Evolutionary conservation across 495 filamentous ascomycete genomes (phyloP), one percentile per base, ranked within the genome.

Genomic region (Xylaria sp.): DNA sequence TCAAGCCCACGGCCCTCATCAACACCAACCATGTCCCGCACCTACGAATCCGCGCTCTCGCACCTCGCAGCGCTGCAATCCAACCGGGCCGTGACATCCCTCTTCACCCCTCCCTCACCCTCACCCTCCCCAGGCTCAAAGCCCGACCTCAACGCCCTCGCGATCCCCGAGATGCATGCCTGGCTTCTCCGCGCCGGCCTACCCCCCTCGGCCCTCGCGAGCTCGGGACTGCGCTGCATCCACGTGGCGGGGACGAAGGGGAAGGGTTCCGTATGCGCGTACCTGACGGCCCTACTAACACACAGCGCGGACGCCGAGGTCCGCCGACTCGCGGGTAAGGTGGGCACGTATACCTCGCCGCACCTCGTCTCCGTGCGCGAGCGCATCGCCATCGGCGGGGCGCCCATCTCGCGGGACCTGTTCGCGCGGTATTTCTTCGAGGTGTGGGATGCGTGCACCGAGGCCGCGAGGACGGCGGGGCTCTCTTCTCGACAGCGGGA

Each of bases 151-250:
- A 97, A 97, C 74, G 81, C 88, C 40, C 84, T 83, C 53, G 93
- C 95, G 3, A 91, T 97, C 69, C 93, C 93, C 1, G 95, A 97
- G 76, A 97, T 95, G 86, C 82, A 92, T 57, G 90, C 92, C 68
- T 97, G 92, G 91, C 87, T 92, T 65, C 80, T 82, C 44, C 90
- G 90, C 67, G 90, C 93, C 52, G 94, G 94, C 33, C 92, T 59
- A 14, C 35, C 53, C 3, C 8, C 31, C 1, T 97, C 79, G 64
- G 75, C n/a, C 76, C 77, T 1, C 24, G 68, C 1, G 74, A 80
- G 50, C 78, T 87, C 48, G 71, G 75, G 43, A 2, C 75, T 85
- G 19, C 73, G 71, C 14, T 82, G 77, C 85, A 80, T 91, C 67
- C 89, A 91, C 75, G 82, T 91, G 12, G 86, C 89, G 11, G 89